Evolutionary conservation across 768 basidiomycete species (phyloP).

Genomic region (Lentinula boryana): DNA sequence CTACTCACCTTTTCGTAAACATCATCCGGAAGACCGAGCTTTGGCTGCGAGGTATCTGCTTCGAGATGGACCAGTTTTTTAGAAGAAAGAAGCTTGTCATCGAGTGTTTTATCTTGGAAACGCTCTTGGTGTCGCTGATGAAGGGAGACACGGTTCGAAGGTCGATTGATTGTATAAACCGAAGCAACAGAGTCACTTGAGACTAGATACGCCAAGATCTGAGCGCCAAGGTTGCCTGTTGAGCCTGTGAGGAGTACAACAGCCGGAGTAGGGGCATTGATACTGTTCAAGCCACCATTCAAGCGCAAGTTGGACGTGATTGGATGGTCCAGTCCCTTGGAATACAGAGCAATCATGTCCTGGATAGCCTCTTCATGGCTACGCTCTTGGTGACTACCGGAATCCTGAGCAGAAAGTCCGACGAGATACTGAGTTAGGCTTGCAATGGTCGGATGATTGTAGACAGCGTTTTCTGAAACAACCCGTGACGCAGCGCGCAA

Average conservation of each 20-base stretch:
- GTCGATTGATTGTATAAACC: conserved; percentile 3
- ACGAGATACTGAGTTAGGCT: conserved; percentile 17
- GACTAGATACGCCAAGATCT: conserved; percentile 24
- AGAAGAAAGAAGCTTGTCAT: conserved; percentile 18
- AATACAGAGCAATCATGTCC: conserved; percentile 35
- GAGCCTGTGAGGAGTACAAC: conserved; percentile 33
- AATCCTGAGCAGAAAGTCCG: conserved; percentile 2
- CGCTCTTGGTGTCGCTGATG: conserved; percentile 14
- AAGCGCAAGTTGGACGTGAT: neutral
- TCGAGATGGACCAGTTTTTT: conserved; percentile 28
- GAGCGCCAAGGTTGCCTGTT: conserved; percentile 34
- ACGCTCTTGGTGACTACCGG: neutral
- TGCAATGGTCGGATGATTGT: conserved; percentile 20
- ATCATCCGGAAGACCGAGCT: conserved; percentile 14
- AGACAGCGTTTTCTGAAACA: conserved; percentile 17
- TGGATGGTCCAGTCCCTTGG: neutral
- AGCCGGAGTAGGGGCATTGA: neutral
- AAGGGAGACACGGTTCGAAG: conserved; percentile 9
- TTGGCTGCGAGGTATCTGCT: conserved; percentile 21
- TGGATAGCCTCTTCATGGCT: conserved; percentile 21
- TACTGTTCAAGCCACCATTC: neutral
- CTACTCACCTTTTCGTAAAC: conserved; percentile 16
- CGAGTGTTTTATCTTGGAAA: conserved; percentile 25
- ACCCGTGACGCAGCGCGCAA: conserved; percentile 11
- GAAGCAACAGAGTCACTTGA: conserved; percentile 12